Evolutionary conservation across 371 early-diverging fungal genomes (phyloP).

Genomic region (Cokeromyces recurvatus): DNA sequence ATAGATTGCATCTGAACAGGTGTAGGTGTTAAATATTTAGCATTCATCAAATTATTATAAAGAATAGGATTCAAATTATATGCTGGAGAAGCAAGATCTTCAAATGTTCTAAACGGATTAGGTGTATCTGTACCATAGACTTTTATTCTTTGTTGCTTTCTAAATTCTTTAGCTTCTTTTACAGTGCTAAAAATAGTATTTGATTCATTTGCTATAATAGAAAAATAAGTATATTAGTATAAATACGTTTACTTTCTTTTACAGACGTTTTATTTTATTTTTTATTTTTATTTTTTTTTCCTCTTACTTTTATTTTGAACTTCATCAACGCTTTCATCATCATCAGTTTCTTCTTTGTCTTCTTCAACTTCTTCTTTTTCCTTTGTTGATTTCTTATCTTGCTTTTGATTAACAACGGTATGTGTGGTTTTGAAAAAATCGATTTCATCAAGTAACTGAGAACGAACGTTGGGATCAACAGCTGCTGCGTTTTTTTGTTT

Average conservation of each 20-base stretch:
- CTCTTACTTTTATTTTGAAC: neutral
- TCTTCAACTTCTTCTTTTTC: neutral
- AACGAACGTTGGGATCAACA: conserved; percentile 30
- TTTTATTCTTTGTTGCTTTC: conserved; percentile 73
- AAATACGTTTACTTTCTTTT: conserved; percentile 2
- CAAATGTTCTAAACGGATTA: conserved; percentile 77
- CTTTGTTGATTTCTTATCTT: neutral
- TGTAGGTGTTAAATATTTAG: conserved; percentile 84
- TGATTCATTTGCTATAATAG: neutral
- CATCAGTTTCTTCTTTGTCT: too few species aligned
- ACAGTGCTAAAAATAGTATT: conserved; percentile 21
- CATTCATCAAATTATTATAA: conserved; percentile 56
- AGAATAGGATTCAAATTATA: conserved; percentile 69
- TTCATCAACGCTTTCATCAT: too few species aligned
- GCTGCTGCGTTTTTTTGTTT: conserved; percentile 30
- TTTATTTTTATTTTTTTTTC: neutral
- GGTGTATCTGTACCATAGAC: conserved; percentile 87
- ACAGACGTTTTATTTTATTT: too few species aligned
- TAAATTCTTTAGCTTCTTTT: conserved; percentile 40
- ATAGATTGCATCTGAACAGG: conserved; percentile 95
- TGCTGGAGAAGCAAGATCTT: conserved; percentile 64
- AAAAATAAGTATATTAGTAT: neutral
- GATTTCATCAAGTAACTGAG: conserved; percentile 38
- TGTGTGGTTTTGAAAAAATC: conserved; percentile 42
- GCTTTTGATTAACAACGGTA: conserved; percentile 13